A percentile compares a stretch with the other conserved stretches of the same genome.
Conservation (phyloP, 805 yeast species). For the Saccharomycopsis amapae region DNA sequence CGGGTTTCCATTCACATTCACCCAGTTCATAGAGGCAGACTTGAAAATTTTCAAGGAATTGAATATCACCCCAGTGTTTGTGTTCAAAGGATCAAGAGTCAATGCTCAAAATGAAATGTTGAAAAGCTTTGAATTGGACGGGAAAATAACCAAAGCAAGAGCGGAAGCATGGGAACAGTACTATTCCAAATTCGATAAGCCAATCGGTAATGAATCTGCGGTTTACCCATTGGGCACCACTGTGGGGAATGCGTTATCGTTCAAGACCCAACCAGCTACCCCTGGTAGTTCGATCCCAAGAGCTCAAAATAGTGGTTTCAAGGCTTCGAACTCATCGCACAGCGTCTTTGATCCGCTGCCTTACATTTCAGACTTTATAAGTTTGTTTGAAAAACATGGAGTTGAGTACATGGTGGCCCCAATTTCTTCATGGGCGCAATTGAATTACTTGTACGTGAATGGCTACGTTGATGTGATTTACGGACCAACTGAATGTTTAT, state of each 20-base stretch:
- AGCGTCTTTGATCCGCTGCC: slow-evolving; percentile 42
- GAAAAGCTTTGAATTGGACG: slow-evolving; percentile 15
- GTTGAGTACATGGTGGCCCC: slow-evolving; percentile 76
- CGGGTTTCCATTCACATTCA: slow-evolving; percentile 65
- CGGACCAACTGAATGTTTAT: slow-evolving; percentile 76
- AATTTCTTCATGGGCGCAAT: slow-evolving; percentile 70
- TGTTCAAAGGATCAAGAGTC: slow-evolving; percentile 61
- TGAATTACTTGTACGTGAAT: slow-evolving; percentile 58
- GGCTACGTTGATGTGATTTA: slow-evolving; percentile 64
- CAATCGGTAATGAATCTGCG: background rate
- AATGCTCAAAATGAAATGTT: slow-evolving; percentile 27
- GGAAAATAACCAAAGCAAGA: slow-evolving; percentile 23
- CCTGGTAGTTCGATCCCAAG: background rate
- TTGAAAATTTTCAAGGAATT: slow-evolving; percentile 50
- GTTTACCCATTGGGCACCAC: background rate
- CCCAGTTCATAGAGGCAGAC: slow-evolving; percentile 51
- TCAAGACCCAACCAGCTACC: background rate
- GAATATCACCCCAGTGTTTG: slow-evolving; percentile 71
- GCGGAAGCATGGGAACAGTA: slow-evolving; percentile 40
- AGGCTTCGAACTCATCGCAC: slow-evolving; percentile 32
- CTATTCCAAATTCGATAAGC: slow-evolving; percentile 25
- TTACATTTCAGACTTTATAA: slow-evolving; percentile 48
- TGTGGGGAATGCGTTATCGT: too few relatives aligned
- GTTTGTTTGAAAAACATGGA: slow-evolving; percentile 45
- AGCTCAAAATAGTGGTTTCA: background rate